Conservation (phyloP, 208 protist species). For the Trypanosoma theileri region DNA sequence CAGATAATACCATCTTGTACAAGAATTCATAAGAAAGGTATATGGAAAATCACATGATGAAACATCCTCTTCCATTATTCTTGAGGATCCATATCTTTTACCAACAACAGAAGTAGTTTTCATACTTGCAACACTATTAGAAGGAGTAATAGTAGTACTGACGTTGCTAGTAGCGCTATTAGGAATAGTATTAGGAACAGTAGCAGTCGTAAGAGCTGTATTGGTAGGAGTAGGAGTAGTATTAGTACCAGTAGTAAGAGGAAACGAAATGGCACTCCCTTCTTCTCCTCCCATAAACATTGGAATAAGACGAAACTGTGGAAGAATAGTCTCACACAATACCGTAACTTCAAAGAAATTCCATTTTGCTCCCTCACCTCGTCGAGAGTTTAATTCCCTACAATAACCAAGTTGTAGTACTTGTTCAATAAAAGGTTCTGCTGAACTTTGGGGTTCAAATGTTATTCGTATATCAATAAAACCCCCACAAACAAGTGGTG, state of each 20-base stretch:
- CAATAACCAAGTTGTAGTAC: constrained; percentile 68
- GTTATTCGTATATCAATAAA: constrained; percentile 77
- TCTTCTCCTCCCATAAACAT: neutral
- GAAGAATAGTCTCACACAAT: constrained; percentile 58
- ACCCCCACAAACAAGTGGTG: constrained; percentile 66
- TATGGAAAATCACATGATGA: constrained; percentile 38
- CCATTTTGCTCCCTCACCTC: constrained; percentile 71
- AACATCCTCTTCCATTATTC: constrained; percentile 5
- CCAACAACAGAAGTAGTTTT: neutral
- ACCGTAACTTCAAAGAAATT: constrained; percentile 66
- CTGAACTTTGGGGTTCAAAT: constrained; percentile 58
- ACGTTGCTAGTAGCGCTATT: neutral
- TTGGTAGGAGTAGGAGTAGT: too few relatives aligned
- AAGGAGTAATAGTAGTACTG: neutral
- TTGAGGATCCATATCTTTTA: neutral
- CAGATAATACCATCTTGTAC: constrained; percentile 47
- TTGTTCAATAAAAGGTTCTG: constrained; percentile 42
- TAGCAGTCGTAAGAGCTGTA: neutral
- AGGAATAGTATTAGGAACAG: neutral
- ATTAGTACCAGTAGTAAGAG: too few relatives aligned
- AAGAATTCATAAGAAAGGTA: constrained; percentile 57
- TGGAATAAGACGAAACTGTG: constrained; percentile 52
- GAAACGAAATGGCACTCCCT: neutral
- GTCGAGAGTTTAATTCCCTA: constrained; percentile 72
- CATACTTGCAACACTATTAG: neutral